Percentiles rank a stretch among this genome's conserved stretches.
phyloP scores from a whole-genome alignment of 202 grass and related monocot genomes.

The Setaria viridis region DNA sequence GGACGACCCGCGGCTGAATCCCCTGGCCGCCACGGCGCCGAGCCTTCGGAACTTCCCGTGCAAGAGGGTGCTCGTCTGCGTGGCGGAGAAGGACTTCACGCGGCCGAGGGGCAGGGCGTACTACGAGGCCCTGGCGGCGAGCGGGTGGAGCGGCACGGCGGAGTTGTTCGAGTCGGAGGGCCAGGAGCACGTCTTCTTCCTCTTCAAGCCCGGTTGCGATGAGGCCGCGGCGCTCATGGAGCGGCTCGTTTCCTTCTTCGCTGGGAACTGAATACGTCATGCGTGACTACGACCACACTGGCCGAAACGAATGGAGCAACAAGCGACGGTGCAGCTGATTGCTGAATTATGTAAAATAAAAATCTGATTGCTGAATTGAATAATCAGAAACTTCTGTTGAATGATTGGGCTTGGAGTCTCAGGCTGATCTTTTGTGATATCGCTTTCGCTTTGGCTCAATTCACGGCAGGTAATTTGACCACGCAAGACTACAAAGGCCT shows the following conservation, averaged over 20 bases:
- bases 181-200: constrained; percentile 52
- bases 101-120: constrained; percentile 43
- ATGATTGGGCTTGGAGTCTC: neutral
- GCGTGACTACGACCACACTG: neutral
- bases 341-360: neutral
- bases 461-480: too few relatives aligned
- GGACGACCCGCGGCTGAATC: constrained; percentile 59
- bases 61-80: constrained; percentile 55
- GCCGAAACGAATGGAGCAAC: neutral
- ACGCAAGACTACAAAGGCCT: too few relatives aligned
- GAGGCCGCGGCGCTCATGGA: constrained; percentile 46
- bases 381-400: neutral
- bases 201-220: neutral
- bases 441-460: too few relatives aligned
- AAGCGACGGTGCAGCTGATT: neutral
- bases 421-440: neutral
- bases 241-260: constrained; percentile 44
- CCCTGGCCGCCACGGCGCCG: neutral
- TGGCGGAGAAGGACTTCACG: constrained; percentile 34
- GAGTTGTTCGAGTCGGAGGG: constrained; percentile 58
- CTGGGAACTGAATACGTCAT: neutral
- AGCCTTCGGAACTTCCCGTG: constrained; percentile 47
- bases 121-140: constrained; percentile 47
- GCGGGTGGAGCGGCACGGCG: constrained; percentile 42
- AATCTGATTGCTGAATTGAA: neutral